Evolutionary conservation across 2,329 filamentous ascomycete genomes (phyloP).

Genomic region (Dichotomopilus funicola): DNA sequence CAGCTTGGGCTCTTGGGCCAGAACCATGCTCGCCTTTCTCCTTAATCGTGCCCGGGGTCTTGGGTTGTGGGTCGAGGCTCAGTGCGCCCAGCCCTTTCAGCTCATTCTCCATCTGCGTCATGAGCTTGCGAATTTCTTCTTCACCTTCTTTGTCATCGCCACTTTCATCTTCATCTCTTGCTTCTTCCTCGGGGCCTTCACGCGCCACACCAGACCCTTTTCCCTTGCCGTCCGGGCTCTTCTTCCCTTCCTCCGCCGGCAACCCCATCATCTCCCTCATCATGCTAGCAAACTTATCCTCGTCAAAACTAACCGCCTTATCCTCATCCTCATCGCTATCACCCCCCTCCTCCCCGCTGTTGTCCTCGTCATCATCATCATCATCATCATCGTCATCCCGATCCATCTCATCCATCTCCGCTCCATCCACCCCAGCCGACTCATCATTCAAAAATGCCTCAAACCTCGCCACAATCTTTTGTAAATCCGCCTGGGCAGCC

Average conservation of each 20-base stretch:
- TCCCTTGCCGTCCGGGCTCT: slow-evolving; percentile 1
- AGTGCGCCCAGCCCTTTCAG: slow-evolving; percentile 63
- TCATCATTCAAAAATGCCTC: slow-evolving; percentile 87
- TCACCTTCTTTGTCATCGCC: not conserved
- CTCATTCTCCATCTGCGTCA: slow-evolving; percentile 66
- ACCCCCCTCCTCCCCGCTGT: slow-evolving; percentile 36
- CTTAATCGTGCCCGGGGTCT: slow-evolving; percentile 24
- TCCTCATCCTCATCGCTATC: slow-evolving; percentile 59
- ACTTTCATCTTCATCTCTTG: slow-evolving; percentile 40
- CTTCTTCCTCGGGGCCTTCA: slow-evolving; percentile 40
- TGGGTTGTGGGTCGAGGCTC: slow-evolving; percentile 39
- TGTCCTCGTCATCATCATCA: slow-evolving; percentile 33
- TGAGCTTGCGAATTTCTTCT: slow-evolving; percentile 57
- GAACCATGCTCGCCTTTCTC: slow-evolving; percentile 19
- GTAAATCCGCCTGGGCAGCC: slow-evolving; percentile 65
- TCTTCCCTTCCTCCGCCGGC: slow-evolving; percentile 27
- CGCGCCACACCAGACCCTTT: slow-evolving; percentile 9
- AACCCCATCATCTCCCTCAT: slow-evolving; percentile 90
- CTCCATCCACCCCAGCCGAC: slow-evolving; percentile 71
- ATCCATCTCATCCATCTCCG: slow-evolving; percentile 66
- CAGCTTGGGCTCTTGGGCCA: slow-evolving; percentile 11
- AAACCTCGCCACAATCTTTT: slow-evolving; percentile 90
- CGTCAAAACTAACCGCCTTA: slow-evolving; percentile 72
- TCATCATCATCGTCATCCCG: slow-evolving; percentile 49
- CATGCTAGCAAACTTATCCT: slow-evolving; percentile 76